Conservation (phyloP, 352 stramenopile genomes). For the Globisporangium nodosum region DNA sequence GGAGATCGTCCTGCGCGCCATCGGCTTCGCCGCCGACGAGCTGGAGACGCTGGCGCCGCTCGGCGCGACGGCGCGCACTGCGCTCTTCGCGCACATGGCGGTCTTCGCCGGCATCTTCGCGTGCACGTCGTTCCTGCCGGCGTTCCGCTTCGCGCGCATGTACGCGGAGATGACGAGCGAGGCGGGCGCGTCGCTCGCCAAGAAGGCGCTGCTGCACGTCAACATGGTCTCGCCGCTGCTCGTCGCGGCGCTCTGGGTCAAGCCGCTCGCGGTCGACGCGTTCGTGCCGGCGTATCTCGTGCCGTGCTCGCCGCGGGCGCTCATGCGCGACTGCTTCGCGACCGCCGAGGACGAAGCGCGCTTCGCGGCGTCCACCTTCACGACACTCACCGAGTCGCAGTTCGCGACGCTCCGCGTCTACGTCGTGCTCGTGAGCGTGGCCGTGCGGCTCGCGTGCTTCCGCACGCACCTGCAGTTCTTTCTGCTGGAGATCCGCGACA, state of each 20-base stretch:
- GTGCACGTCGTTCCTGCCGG: slow-evolving; percentile 59
- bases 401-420: slow-evolving; percentile 51
- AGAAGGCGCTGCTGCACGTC: slow-evolving; percentile 57
- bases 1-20: slow-evolving; percentile 42
- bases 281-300: slow-evolving; percentile 46
- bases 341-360: slow-evolving; percentile 20
- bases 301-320: slow-evolving; percentile 31
- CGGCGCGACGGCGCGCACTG: slow-evolving; percentile 17
- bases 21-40: slow-evolving; percentile 60
- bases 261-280: slow-evolving; percentile 34
- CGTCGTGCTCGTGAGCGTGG: slow-evolving; percentile 37
- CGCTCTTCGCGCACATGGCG: slow-evolving; percentile 31
- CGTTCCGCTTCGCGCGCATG: slow-evolving; percentile 75
- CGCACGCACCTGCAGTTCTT: slow-evolving; percentile 70
- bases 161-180: slow-evolving; percentile 66
- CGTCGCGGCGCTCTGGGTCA: slow-evolving; percentile 47
- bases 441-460: slow-evolving; percentile 53
- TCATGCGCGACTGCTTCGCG: slow-evolving; percentile 54
- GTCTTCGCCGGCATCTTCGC: slow-evolving; percentile 49
- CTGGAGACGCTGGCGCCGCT: slow-evolving; percentile 40
- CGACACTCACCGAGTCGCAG: slow-evolving; percentile 40
- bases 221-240: slow-evolving; percentile 69
- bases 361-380: slow-evolving; percentile 11
- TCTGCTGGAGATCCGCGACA: slow-evolving; percentile 63
- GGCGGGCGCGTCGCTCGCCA: slow-evolving; percentile 17